Percentiles rank a stretch among this genome's conserved stretches.
These are phyloP conservation scores for Fragilaria radians DNA, from an alignment of 108 stramenopile species.

Conservation along the genomic window DNA sequence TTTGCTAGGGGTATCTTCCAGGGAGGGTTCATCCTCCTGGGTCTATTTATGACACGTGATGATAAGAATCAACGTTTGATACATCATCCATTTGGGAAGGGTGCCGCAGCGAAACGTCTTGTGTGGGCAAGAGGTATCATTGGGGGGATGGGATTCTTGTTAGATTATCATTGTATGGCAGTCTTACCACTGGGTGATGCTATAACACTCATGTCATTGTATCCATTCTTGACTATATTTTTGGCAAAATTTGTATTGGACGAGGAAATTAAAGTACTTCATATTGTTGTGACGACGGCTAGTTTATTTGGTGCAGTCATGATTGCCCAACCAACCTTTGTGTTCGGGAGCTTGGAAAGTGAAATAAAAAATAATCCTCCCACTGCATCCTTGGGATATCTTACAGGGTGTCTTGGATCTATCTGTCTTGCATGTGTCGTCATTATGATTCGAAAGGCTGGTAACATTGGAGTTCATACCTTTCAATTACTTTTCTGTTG, in stretches of 20 bases:
- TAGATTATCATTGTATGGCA: constrained; percentile 26
- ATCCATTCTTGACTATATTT: constrained; percentile 41
- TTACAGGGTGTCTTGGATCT: constrained; percentile 28
- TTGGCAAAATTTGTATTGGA: constrained; percentile 24
- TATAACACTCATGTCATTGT: constrained; percentile 29
- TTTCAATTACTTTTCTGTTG: constrained; percentile 37
- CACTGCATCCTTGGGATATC: constrained; percentile 22
- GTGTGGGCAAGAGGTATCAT: constrained; percentile 29
- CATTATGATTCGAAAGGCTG: constrained; percentile 41
- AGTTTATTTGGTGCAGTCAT: constrained; percentile 27
- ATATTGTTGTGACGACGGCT: constrained; percentile 19
- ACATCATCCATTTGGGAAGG: constrained; percentile 22
- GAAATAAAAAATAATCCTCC: neutral
- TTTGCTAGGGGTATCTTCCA: constrained; percentile 33
- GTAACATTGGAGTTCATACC: constrained; percentile 34
- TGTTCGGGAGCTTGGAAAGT: constrained; percentile 19
- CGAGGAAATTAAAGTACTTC: constrained; percentile 18
- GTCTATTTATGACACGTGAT: constrained; percentile 10
- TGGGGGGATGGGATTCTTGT: constrained; percentile 35
- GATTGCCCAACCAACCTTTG: constrained; percentile 34
- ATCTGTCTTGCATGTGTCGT: constrained; percentile 21
- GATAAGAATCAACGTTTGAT: constrained; percentile 13
- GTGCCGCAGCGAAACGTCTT: constrained; percentile 5
- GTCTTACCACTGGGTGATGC: constrained; percentile 46
- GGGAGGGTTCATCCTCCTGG: constrained; percentile 26